Evolutionary conservation across 2,329 filamentous ascomycete genomes (phyloP), one percentile per base, ranked within the genome.

Genomic region (Aspergillus pseudoglaucus): DNA sequence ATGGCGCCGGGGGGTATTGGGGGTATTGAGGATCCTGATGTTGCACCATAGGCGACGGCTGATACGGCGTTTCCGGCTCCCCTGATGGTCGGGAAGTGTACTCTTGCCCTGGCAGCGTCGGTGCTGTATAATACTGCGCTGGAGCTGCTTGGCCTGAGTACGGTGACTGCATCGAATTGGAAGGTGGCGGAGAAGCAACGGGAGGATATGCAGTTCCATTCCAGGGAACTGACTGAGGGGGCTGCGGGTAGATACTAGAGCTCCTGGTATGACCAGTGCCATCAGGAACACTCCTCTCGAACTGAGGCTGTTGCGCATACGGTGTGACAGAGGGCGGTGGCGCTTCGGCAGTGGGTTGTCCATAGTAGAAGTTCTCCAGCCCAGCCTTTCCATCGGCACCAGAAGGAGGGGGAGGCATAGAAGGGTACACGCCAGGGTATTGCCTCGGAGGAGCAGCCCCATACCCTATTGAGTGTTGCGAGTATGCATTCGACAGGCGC

Each of bases 401-500:
- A 37, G 33, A 10, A 37, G 33, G 68, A 50, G 77, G 76, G 6
- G 80, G 68, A 20, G 82, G 75, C 47, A 94, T 78, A 3, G 81
- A 80, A 8, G 89, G 85, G 63, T 95, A 95, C 12, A 87, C 78
- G 45, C 76, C 76, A 17, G 75, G 79, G 4, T 80, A 66, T 8
- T 79, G 69, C 30, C 74, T 75, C 10, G 72, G 68, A 32, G 74
- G 71, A 20, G 62, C 55, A 15, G 60, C 56, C 2, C 66, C 64
- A 54, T 89, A 89, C 2, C 83, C 79, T 17, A 89, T 72, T 39
- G 71, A 83, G 59, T 91, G 87, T 60, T 95, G 88, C 54, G 83
- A 87, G 65, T 97, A 97, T 1, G 93, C 91, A 66, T 87, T 94
- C 7, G 90, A 95, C 22, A 98, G 76, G 35, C 93, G 83, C 54